Percentiles rank a stretch among this genome's conserved stretches.
Conservation (phyloP, 345 rosid species). For the Physaria fendleri region DNA sequence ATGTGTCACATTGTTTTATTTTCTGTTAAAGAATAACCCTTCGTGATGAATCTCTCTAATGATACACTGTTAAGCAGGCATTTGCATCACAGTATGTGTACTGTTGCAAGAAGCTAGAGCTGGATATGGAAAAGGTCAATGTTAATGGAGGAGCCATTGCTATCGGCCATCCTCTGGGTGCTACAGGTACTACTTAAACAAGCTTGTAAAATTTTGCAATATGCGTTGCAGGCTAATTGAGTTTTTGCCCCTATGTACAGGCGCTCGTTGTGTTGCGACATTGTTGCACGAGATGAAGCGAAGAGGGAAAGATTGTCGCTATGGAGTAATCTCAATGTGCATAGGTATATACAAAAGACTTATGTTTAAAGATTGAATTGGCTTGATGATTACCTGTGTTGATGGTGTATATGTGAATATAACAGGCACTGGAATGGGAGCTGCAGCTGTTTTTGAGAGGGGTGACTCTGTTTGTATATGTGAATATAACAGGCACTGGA, state of each 20-base stretch:
- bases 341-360: conserved; percentile 74
- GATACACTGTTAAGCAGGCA: conserved; percentile 44
- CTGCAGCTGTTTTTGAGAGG: conserved; percentile 85
- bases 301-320: conserved; percentile 77
- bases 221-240: background rate
- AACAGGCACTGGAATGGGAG: conserved; percentile 84
- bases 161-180: conserved; percentile 93
- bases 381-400: background rate
- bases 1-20: background rate
- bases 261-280: conserved; percentile 86
- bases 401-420: background rate
- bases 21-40: background rate
- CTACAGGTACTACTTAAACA: conserved; percentile 54
- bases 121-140: conserved; percentile 66
- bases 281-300: conserved; percentile 89
- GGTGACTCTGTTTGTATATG: conserved; percentile 45
- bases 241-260: conserved; percentile 33
- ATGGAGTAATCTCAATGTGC: conserved; percentile 94
- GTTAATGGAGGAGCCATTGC: conserved; percentile 98
- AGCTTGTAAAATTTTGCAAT: background rate
- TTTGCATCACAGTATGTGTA: conserved; percentile 94
- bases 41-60: background rate
- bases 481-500: conserved; percentile 46
- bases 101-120: conserved; percentile 68
- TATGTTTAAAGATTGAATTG: background rate